phyloP scores from a whole-genome alignment of 2,329 filamentous ascomycete species.

The Ophiostoma sp. region DNA sequence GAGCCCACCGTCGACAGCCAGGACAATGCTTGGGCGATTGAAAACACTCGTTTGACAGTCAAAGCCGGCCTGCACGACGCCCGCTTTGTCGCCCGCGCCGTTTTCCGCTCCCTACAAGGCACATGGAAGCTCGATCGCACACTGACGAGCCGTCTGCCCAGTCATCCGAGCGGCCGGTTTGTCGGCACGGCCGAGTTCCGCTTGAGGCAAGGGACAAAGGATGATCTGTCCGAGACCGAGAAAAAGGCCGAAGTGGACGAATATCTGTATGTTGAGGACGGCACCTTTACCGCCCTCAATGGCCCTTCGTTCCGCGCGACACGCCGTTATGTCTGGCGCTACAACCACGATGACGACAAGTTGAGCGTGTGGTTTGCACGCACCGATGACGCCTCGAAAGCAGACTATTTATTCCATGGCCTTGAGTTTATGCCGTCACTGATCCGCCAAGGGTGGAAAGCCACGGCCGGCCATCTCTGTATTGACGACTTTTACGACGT shows the following conservation, averaged over 20 bases:
- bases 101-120: conserved; percentile 71
- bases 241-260: conserved; percentile 48
- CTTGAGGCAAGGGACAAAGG: conserved; percentile 58
- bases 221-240: conserved; percentile 40
- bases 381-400: conserved; percentile 58
- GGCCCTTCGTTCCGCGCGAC: conserved; percentile 58
- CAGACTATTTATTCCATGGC: conserved; percentile 75
- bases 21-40: conserved; percentile 42
- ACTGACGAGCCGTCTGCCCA: conserved; percentile 54
- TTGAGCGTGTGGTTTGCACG: conserved; percentile 75
- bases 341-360: conserved; percentile 58
- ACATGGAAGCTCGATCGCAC: conserved; percentile 64
- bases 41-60: conserved; percentile 44
- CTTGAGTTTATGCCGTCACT: conserved; percentile 54
- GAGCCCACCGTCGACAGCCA: conserved; percentile 31
- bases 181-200: conserved; percentile 65
- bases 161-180: conserved; percentile 65
- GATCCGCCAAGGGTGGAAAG: conserved; percentile 53
- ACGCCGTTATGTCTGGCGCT: conserved; percentile 71
- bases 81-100: conserved; percentile 62
- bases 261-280: conserved; percentile 69
- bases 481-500: conserved; percentile 71
- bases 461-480: conserved; percentile 68
- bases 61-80: conserved; percentile 45
- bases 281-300: conserved; percentile 56